Evolutionary conservation across 495 filamentous ascomycete genomes (phyloP), one percentile per base, ranked within the genome.

Genomic region (Entonaema liquescens): DNA sequence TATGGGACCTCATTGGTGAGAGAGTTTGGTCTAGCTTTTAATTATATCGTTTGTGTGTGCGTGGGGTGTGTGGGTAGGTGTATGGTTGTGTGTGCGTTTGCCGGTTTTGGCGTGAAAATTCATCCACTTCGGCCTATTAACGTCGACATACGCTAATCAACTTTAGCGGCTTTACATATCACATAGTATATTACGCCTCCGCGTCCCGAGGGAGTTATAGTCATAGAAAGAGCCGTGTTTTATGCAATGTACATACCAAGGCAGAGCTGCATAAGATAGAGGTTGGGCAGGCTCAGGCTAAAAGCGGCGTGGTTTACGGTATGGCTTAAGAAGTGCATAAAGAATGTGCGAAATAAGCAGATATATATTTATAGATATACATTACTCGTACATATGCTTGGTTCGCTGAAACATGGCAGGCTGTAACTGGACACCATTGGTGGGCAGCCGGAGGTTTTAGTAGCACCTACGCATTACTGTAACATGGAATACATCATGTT

Each of bases 401-500:
- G 57, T 15, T 19, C 31, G 44, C 26, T 31, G 33, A 61, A 53
- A 61, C 28, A 61, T 61, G 35, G 54, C 54, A 55, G 9, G 25
- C 52, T 35, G 25, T 29, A 59, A 49, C 33, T 60, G 9, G n/a
- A 66, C 42, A 33, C 23, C 25, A 21, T 61, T 53, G 28, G 50
- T 61, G 47, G 26, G 19, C 28, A 7, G 21, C 9, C 29, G 26
- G 52, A 33, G 7, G 52, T 59, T 33, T 36, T 19, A 55, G 26
- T 31, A 55, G 17, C 2, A 21, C 19, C 42, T 19, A 42, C 12
- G 8, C 13, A 9, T 57, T 49, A 23, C 13, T 58, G 28, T 49
- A 19, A 26, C 59, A 64, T 44, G 49, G 33, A 40, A 28, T 65
- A 65, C 17, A 65, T 42, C 19, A 44, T 55, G 19, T 55, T 36